Conservation (phyloP, 768 basidiomycete genomes). For the Boletus rufocinnamomeus region DNA sequence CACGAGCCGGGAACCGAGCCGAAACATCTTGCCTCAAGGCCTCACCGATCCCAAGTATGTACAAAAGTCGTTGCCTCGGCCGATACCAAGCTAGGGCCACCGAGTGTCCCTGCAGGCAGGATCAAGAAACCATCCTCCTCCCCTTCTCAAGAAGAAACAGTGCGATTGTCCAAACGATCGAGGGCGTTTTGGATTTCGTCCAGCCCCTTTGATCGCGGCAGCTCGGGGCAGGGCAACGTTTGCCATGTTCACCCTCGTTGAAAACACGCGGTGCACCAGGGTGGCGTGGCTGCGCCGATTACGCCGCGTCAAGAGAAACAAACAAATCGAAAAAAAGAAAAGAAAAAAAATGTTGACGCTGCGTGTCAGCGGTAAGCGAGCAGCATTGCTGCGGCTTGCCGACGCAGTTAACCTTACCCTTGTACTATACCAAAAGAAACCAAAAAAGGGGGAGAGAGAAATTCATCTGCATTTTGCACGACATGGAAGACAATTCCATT, state of each 20-base stretch:
- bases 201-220: conserved; percentile 3
- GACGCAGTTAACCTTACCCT: conserved; percentile 3
- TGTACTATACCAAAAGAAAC: not conserved
- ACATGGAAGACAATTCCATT: conserved; percentile 4
- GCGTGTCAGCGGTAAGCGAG: conserved; percentile 1
- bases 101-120: no score
- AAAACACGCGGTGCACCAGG: conserved; percentile 23
- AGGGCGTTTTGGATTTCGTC: conserved; percentile 1
- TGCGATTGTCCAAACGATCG: conserved; percentile 6
- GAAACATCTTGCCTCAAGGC: not conserved
- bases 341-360: not conserved
- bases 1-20: not conserved
- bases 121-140: no score
- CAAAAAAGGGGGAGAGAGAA: not conserved
- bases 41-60: not conserved
- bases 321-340: not conserved
- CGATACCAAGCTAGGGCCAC: not conserved
- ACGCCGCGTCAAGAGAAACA: conserved; percentile 1
- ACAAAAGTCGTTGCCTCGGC: not conserved
- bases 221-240: not conserved
- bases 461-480: not conserved
- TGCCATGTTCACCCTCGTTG: conserved; percentile 23
- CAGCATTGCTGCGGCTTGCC: not conserved
- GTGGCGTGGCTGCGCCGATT: conserved; percentile 12
- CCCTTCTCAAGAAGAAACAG: no score